Evolutionary conservation across 805 yeast species (phyloP).

Genomic region (Barnettozyma pratensis): DNA sequence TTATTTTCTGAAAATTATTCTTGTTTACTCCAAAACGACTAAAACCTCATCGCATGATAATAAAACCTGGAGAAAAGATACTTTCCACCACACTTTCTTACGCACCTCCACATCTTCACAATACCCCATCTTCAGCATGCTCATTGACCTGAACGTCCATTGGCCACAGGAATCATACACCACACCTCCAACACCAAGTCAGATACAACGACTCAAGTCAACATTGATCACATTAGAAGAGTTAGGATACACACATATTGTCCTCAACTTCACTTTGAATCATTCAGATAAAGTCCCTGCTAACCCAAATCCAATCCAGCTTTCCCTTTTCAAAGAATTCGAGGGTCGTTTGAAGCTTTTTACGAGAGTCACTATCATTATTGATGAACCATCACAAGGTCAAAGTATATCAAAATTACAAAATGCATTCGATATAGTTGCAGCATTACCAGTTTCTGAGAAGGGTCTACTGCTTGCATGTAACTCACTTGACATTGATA

Average conservation of each 20-base stretch:
- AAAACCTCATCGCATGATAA: background rate
- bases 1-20: too few relatives aligned
- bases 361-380: conserved; percentile 68
- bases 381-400: conserved; percentile 74
- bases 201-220: conserved; percentile 41
- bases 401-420: conserved; percentile 44
- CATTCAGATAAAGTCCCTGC: conserved; percentile 46
- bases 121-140: conserved; percentile 27
- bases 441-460: conserved; percentile 78
- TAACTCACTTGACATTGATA: conserved; percentile 71
- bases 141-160: conserved; percentile 65
- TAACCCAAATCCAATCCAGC: conserved; percentile 37
- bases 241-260: conserved; percentile 72
- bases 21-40: too few relatives aligned
- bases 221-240: conserved; percentile 48
- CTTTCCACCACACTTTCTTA: background rate
- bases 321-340: conserved; percentile 23
- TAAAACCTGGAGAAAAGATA: too few relatives aligned
- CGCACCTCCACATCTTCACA: background rate
- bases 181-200: conserved; percentile 34
- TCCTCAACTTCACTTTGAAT: conserved; percentile 58
- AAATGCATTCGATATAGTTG: conserved; percentile 66
- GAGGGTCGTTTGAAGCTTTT: conserved; percentile 41
- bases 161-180: conserved; percentile 60
- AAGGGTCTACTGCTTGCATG: conserved; percentile 72